These are phyloP conservation scores for Tricholoma furcatifolium DNA, from an alignment of 768 basidiomycete genomes.

Conservation along the genomic window DNA sequence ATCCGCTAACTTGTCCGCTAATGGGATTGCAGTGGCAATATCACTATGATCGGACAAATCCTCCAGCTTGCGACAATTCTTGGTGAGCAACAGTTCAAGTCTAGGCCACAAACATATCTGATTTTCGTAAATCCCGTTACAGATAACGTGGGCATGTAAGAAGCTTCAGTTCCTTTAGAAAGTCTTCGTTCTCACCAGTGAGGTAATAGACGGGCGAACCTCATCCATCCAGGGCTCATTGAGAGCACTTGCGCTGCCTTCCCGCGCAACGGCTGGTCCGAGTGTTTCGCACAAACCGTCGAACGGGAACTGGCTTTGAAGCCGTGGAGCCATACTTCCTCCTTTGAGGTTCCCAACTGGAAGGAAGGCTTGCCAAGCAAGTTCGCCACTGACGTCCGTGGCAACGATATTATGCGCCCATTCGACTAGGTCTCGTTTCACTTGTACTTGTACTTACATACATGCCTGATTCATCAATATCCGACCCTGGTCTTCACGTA, in stretches of 20 bases:
- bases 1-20: neutral
- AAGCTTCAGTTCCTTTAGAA: neutral
- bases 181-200: conserved; percentile 2
- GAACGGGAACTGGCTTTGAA: conserved; percentile 44
- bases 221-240: conserved; percentile 39
- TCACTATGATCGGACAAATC: conserved; percentile 49
- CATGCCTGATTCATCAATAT: neutral
- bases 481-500: neutral
- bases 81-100: conserved; percentile 26
- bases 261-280: conserved; percentile 46
- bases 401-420: conserved; percentile 39
- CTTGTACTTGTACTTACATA: neutral
- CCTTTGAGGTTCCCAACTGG: conserved; percentile 47
- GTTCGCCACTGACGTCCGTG: conserved; percentile 46
- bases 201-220: conserved; percentile 37
- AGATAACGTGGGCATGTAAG: conserved; percentile 48
- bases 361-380: conserved; percentile 40
- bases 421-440: conserved; percentile 27
- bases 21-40: conserved; percentile 36
- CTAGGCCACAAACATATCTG: neutral
- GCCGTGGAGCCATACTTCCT: conserved; percentile 50
- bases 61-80: conserved; percentile 49
- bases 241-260: conserved; percentile 37
- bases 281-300: conserved; percentile 40
- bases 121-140: conserved; percentile 4